Base-by-base conservation (phyloP, 768 basidiomycete species). In the Tylopilus intermedius region DNA sequence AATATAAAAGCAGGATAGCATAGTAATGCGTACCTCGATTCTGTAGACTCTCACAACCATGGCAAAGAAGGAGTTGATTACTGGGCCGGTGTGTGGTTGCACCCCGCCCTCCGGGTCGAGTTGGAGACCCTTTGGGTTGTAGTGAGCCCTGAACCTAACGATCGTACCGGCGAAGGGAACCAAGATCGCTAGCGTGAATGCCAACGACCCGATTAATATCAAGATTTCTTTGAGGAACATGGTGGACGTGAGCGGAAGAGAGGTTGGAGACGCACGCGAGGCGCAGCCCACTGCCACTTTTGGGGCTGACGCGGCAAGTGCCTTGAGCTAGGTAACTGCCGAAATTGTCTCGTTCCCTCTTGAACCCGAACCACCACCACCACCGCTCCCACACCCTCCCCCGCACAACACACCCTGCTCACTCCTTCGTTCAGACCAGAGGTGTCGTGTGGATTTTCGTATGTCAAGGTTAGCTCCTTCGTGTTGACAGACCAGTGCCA, bases 101-200 rank as follows among this genome's bases (percentile, higher is more conserved):
- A 80, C 84, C 44, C 78, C 82, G 30, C 86, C 88, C 63, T 90
- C 88, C 29, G 77, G 72, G 67, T 91, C 90, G 38, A 92, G 76
- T 48, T 85, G 87, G 38, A 93, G 81, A 33, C 86, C 88, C 67
- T 86, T 88, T 2, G 90, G 90, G 62, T 88, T 89, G 73, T 88
- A 92, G 64, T 92, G 90, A 29, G 87, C 88, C 68, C 90, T 77
- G 65, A 88, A 83, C 44, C 89, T 78, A 8, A 91, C 83, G 9
- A 90, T 74, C 11, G 84, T 75, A 4, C 88, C 89, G 8, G 80
- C 76, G 11, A 89, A 69, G 10, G 83, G 80, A 5, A 88, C 79
- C 15, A 81, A 71, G 26, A 86, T 64, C 33, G 71, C 74, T n/a
- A 88, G 67, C 33, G 79, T 81, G 33, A 84, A 41, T 22, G 71